These are phyloP conservation scores for Apiotrichum montevideense DNA, from an alignment of 1,284 basidiomycete genomes.

Conservation along the genomic window DNA sequence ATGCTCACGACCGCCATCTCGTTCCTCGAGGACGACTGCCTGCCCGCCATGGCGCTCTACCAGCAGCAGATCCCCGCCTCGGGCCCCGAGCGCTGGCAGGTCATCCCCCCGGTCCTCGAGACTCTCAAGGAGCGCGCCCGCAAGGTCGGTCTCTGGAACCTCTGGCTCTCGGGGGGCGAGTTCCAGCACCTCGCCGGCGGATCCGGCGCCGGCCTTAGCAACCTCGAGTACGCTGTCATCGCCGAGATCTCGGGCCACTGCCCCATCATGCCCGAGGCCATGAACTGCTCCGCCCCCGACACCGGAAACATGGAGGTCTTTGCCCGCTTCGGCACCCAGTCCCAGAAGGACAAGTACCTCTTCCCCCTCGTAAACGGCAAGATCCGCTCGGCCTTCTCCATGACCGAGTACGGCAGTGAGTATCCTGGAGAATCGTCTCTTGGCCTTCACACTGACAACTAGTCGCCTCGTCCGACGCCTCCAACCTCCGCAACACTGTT, in stretches of 20 bases:
- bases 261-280: slow-evolving; percentile 72
- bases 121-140: slow-evolving; percentile 85
- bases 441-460: background rate
- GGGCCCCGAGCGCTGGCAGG: slow-evolving; percentile 72
- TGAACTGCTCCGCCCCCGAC: slow-evolving; percentile 91
- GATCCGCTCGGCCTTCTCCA: slow-evolving; percentile 86
- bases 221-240: slow-evolving; percentile 93
- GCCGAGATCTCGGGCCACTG: slow-evolving; percentile 88
- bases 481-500: slow-evolving; percentile 88
- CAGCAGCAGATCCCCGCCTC: slow-evolving; percentile 77
- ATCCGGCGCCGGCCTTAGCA: slow-evolving; percentile 78
- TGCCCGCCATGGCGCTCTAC: slow-evolving; percentile 71
- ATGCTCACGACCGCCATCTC: slow-evolving; percentile 72
- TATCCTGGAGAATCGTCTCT: slow-evolving; percentile 7
- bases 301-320: slow-evolving; percentile 98
- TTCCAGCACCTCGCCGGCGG: slow-evolving; percentile 61
- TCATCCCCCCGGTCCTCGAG: slow-evolving; percentile 70
- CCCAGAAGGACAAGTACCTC: slow-evolving; percentile 89
- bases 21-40: slow-evolving; percentile 82
- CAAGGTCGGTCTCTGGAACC: slow-evolving; percentile 87
- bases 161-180: slow-evolving; percentile 89
- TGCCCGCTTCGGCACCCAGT: slow-evolving; percentile 80
- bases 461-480: slow-evolving; percentile 95
- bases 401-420: slow-evolving; percentile 86
- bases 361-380: slow-evolving; percentile 81